phyloP scores from a whole-genome alignment of 2,329 filamentous ascomycete species.

The Colletotrichum karsti region DNA sequence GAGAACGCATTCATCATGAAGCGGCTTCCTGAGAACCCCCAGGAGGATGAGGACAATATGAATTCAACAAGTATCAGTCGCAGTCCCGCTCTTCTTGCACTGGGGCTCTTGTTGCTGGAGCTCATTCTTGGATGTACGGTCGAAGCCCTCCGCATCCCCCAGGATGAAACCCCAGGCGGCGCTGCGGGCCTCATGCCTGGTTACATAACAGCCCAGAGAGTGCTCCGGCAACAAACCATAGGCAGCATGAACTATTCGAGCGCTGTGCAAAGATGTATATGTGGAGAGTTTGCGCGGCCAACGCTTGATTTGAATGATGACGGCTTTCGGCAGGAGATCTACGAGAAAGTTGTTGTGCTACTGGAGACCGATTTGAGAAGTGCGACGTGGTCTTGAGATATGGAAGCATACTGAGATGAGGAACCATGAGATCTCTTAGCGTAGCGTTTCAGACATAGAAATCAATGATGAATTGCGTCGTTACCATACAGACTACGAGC shows the following conservation, averaged over 20 bases:
- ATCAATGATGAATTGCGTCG: no score
- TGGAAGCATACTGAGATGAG: neutral
- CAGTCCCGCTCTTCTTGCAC: conserved; percentile 21
- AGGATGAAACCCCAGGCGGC: neutral
- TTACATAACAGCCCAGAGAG: neutral
- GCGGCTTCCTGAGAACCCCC: neutral
- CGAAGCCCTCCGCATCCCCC: neutral
- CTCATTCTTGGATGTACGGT: conserved; percentile 24
- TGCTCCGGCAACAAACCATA: no score
- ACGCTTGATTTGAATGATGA: neutral
- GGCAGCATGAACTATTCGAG: conserved; percentile 30
- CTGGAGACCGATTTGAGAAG: neutral
- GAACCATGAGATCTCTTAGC: no score
- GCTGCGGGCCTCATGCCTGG: neutral
- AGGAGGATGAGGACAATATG: neutral
- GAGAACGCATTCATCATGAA: conserved; percentile 17
- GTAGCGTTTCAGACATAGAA: no score
- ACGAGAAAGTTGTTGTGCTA: neutral
- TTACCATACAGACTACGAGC: no score
- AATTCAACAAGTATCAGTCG: neutral
- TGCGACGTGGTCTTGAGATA: neutral
- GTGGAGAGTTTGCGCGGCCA: conserved; percentile 1
- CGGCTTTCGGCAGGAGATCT: neutral
- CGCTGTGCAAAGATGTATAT: conserved; percentile 30
- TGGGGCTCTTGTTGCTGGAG: conserved; percentile 34